These are phyloP conservation scores for Xerocomellus intermedius DNA, from an alignment of 768 basidiomycete genomes.

Conservation along the genomic window DNA sequence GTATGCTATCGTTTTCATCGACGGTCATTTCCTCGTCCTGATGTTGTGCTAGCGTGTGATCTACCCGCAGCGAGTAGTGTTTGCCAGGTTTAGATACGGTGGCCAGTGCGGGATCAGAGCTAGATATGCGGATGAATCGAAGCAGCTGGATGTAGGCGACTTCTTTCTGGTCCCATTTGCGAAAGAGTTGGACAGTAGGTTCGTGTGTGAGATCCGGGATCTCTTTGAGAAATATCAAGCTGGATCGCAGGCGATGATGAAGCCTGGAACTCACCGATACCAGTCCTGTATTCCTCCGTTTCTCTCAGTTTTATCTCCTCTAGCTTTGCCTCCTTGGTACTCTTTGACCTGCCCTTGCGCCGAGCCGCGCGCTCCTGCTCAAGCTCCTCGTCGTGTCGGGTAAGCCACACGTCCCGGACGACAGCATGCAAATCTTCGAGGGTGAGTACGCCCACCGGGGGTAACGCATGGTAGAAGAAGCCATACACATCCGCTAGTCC, in stretches of 20 bases:
- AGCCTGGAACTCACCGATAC: slow-evolving; percentile 58
- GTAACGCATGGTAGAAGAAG: slow-evolving; percentile 75
- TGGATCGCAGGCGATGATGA: not conserved
- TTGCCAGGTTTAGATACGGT: slow-evolving; percentile 62
- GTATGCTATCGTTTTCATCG: slow-evolving; percentile 26
- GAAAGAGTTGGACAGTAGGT: slow-evolving; percentile 67
- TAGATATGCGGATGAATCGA: slow-evolving; percentile 74
- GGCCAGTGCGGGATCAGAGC: slow-evolving; percentile 44
- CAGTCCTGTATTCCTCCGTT: slow-evolving; percentile 71
- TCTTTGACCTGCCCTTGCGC: slow-evolving; percentile 76
- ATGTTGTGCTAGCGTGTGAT: slow-evolving; percentile 2
- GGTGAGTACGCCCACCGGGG: slow-evolving; percentile 53
- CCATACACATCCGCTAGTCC: slow-evolving; percentile 62
- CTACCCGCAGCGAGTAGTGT: slow-evolving; percentile 40
- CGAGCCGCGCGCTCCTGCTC: slow-evolving; percentile 58
- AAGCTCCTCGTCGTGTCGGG: slow-evolving; percentile 66
- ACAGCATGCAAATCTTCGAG: slow-evolving; percentile 66
- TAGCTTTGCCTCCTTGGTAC: slow-evolving; percentile 58
- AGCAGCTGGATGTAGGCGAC: slow-evolving; percentile 66
- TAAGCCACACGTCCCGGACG: slow-evolving; percentile 67
- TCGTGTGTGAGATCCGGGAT: slow-evolving; percentile 75
- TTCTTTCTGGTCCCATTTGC: slow-evolving; percentile 77
- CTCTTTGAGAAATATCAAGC: slow-evolving; percentile 43
- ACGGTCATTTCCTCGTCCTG: slow-evolving; percentile 30
- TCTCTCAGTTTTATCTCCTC: slow-evolving; percentile 73